These are phyloP conservation scores for Polyporus arcularius DNA, from an alignment of 768 basidiomycete genomes.

Conservation along the genomic window DNA sequence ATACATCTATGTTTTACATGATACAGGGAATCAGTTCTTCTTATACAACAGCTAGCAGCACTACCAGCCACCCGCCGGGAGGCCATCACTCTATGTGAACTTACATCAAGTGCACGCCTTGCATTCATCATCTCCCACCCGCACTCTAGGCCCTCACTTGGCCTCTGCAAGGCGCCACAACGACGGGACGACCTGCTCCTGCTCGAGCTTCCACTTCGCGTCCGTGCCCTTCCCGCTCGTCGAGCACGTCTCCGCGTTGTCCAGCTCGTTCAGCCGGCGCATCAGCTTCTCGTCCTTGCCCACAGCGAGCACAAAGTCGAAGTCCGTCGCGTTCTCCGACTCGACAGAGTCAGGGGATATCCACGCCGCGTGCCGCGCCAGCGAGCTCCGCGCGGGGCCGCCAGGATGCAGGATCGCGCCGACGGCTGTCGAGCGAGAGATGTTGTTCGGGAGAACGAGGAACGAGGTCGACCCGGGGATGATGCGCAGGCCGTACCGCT, in stretches of 20 bases:
- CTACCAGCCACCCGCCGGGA: too few relatives aligned
- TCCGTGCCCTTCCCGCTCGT: conserved; percentile 80
- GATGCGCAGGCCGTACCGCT: conserved; percentile 80
- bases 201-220: conserved; percentile 64
- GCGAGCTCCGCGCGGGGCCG: conserved; percentile 42
- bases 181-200: conserved; percentile 36
- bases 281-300: conserved; percentile 80
- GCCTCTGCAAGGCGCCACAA: conserved; percentile 36
- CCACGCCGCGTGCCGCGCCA: conserved; percentile 42
- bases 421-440: conserved; percentile 82
- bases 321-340: conserved; percentile 39
- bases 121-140: not conserved
- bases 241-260: conserved; percentile 69
- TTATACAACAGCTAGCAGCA: too few relatives aligned
- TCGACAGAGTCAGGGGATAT: conserved; percentile 40
- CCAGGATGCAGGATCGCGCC: conserved; percentile 77
- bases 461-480: conserved; percentile 80
- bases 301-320: conserved; percentile 63
- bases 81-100: not conserved
- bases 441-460: conserved; percentile 80
- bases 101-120: not conserved
- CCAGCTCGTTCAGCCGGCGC: conserved; percentile 73
- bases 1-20: too few relatives aligned
- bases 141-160: conserved; percentile 11
- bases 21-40: too few relatives aligned